Conservation (phyloP, 106 monocot genomes). For the Phalaenopsis equestris region DNA sequence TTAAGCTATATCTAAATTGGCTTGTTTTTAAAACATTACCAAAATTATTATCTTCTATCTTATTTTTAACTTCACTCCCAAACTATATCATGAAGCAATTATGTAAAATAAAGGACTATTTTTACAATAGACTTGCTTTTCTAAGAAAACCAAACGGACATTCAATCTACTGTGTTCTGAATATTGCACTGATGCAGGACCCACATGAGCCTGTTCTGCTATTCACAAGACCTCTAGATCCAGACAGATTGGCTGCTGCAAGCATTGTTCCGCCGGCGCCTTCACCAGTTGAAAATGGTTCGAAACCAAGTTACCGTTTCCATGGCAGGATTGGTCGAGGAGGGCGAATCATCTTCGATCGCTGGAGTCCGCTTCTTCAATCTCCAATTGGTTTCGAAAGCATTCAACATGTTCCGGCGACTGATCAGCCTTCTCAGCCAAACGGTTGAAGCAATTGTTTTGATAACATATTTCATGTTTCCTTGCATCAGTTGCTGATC, state of each 20-base stretch:
- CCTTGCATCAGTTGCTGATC: neutral
- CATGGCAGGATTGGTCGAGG: slow-evolving; percentile 87
- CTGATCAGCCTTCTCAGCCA: slow-evolving; percentile 23
- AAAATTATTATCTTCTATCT: too few species aligned
- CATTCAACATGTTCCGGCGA: slow-evolving; percentile 6
- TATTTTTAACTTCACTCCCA: too few species aligned
- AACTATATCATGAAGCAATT: too few species aligned
- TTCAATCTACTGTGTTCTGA: too few species aligned
- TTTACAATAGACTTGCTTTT: too few species aligned
- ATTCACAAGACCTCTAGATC: slow-evolving; percentile 69
- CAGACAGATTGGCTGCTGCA: slow-evolving; percentile 50
- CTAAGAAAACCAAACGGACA: too few species aligned
- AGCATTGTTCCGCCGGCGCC: slow-evolving; percentile 52
- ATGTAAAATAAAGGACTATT: too few species aligned
- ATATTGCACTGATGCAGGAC: slow-evolving; percentile 41
- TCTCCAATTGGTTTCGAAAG: slow-evolving; percentile 20
- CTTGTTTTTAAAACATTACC: too few species aligned
- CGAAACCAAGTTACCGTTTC: slow-evolving; percentile 30
- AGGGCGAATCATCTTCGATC: slow-evolving; percentile 87
- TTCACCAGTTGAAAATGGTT: slow-evolving; percentile 62
- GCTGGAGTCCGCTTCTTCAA: slow-evolving; percentile 48
- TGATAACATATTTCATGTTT: neutral
- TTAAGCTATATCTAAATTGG: too few species aligned
- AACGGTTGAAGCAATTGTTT: slow-evolving; percentile 29
- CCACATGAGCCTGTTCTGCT: slow-evolving; percentile 61